A percentile compares a stretch with the other conserved stretches of the same genome.
Evolutionary conservation across 441 rosid species (phyloP).

Genomic region (Bocquillonia castaneifolia): DNA sequence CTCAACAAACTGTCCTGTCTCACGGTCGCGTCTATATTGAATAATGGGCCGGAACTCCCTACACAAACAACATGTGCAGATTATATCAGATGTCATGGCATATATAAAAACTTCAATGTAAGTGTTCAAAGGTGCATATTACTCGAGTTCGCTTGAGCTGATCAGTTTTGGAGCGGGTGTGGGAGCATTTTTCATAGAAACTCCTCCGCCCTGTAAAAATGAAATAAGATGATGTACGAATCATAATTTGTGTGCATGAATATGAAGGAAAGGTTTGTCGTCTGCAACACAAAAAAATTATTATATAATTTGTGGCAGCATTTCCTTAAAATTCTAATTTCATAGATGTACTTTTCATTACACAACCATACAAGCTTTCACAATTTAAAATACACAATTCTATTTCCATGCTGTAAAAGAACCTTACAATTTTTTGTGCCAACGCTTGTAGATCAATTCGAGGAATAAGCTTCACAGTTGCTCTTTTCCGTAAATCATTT

Average conservation of each 20-base stretch:
- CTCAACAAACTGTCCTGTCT: slow-evolving; percentile 59
- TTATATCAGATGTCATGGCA: slow-evolving; percentile 13
- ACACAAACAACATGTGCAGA: slow-evolving; percentile 14
- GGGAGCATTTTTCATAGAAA: slow-evolving; percentile 43
- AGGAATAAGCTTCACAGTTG: slow-evolving; percentile 81
- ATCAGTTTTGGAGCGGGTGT: slow-evolving; percentile 83
- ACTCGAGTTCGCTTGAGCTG: slow-evolving; percentile 88
- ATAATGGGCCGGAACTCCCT: slow-evolving; percentile 91
- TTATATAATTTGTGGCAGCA: too few species aligned
- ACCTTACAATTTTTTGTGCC: slow-evolving; percentile 72
- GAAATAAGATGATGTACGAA: background rate
- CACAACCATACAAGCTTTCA: background rate
- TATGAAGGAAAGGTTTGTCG: background rate
- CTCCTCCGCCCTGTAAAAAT: slow-evolving; percentile 72
- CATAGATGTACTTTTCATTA: background rate
- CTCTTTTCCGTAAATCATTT: slow-evolving; percentile 52
- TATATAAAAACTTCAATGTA: background rate
- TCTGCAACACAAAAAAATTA: background rate
- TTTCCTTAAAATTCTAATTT: background rate
- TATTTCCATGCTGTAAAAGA: background rate
- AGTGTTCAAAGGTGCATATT: slow-evolving; percentile 29
- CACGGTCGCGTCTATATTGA: slow-evolving; percentile 76
- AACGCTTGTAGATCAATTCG: slow-evolving; percentile 75
- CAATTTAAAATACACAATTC: background rate
- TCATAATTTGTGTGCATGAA: background rate